Evolutionary conservation across 2,329 filamentous ascomycete species (phyloP), one percentile per base, ranked within the genome.

Genomic region (Aspergillus puulaauensis): DNA sequence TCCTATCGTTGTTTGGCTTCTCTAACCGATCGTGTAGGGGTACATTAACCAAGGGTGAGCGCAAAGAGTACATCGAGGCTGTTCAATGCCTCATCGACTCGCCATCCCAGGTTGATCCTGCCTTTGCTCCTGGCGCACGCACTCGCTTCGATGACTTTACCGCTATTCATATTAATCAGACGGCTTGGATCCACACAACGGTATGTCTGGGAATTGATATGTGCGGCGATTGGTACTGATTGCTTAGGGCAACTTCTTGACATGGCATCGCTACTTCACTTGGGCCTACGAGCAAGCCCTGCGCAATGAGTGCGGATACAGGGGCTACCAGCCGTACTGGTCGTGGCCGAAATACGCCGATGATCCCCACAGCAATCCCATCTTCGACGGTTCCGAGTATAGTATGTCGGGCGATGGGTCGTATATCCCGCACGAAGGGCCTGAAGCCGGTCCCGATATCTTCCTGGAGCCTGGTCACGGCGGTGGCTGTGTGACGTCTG

Each of bases 91-190:
- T 83, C 17, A 0, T 55, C 7, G 21, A 41, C 12, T 53, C 43
- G 37, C 60, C 60, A 15, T 54, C 60, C 15, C 33, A 57, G 48
- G 50, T 52, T 6, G 54, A 58, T 31, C 54, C 68, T 0, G 61
- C 66, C 0, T 66, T 72, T 12, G 76, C 74, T 0, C 69, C 79
- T 0, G 81, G 81, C 2, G 79, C 76, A 3, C 73, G 71, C 56
- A 77, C 72, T 59, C 80, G 56, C n/a, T 82, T 77, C 57, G 82
- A 84, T 62, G 82, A 84, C 58, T 83, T 78, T 44, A 72, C 81
- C 6, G 79, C 76, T 5, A 72, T 75, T 0, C 82, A 84, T 58
- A 76, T 84, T 56, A 77, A 80, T 53, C 73, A 79, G 59, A 81
- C 81, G 1, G 58, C 72, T 9, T 52, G 50, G 1, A 80, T 83